A percentile compares a stretch with the other conserved stretches of the same genome.
These are phyloP conservation scores for Nannochloris sp. DNA, from an alignment of 139 green algal genomes.

Conservation along the genomic window DNA sequence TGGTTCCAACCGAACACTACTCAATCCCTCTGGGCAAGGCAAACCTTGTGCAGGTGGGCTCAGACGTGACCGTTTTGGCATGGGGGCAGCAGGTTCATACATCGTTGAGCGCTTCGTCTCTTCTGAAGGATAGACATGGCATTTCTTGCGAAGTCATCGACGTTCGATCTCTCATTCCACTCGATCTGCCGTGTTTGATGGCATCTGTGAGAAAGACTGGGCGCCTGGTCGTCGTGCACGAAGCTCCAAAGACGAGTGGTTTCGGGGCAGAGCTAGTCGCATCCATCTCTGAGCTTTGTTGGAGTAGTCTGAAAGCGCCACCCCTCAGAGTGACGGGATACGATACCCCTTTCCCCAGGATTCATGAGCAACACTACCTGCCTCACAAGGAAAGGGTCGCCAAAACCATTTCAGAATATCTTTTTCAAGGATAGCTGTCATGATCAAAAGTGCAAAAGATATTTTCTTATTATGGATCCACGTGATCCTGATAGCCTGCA, in stretches of 20 bases:
- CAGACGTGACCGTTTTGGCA: slow-evolving; percentile 83
- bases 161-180: slow-evolving; percentile 76
- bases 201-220: slow-evolving; percentile 56
- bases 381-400: slow-evolving; percentile 46
- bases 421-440: background rate
- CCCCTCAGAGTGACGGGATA: slow-evolving; percentile 66
- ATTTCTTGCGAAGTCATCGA: slow-evolving; percentile 82
- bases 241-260: slow-evolving; percentile 76
- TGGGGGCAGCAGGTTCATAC: slow-evolving; percentile 82
- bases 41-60: slow-evolving; percentile 37
- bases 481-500: too few species aligned
- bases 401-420: slow-evolving; percentile 39
- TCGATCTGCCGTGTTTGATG: slow-evolving; percentile 47
- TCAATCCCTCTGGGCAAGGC: slow-evolving; percentile 65
- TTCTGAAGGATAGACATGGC: slow-evolving; percentile 20
- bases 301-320: slow-evolving; percentile 61
- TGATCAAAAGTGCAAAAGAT: too few species aligned
- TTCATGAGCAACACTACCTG: slow-evolving; percentile 70
- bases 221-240: slow-evolving; percentile 76
- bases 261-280: slow-evolving; percentile 82
- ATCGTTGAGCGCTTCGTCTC: slow-evolving; percentile 34
- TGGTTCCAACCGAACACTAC: slow-evolving; percentile 68
- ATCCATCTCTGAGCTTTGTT: slow-evolving; percentile 28
- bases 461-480: too few species aligned
- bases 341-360: slow-evolving; percentile 87